Percentiles rank a stretch among this genome's conserved stretches.
These are phyloP conservation scores for Hypoxylon perforatum DNA, from an alignment of 495 filamentous ascomycete genomes.

Conservation along the genomic window DNA sequence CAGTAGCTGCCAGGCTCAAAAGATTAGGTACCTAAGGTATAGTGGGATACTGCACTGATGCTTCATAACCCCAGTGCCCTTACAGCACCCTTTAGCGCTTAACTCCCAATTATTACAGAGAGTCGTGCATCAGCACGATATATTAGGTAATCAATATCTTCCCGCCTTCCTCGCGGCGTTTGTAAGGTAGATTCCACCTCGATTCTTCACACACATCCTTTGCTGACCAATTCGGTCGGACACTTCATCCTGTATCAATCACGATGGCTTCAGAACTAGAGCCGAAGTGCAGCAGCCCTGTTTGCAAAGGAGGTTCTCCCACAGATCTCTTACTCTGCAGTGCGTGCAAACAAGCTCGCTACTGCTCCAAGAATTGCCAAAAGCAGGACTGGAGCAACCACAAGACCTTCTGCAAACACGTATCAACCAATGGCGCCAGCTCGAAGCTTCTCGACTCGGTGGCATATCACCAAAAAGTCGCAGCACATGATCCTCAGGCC, in stretches of 20 bases:
- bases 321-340: background rate
- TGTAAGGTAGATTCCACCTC: too few relatives aligned
- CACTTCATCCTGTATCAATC: background rate
- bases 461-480: slow-evolving; percentile 8
- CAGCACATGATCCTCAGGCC: slow-evolving; percentile 7
- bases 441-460: background rate
- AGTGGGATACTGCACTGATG: too few relatives aligned
- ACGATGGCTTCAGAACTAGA: background rate
- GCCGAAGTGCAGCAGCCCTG: background rate
- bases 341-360: slow-evolving; percentile 5
- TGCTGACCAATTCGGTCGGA: background rate
- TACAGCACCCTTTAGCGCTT: too few relatives aligned
- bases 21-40: too few relatives aligned
- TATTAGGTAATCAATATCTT: too few relatives aligned
- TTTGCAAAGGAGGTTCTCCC: slow-evolving; percentile 2
- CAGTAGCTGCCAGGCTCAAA: too few relatives aligned
- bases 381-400: slow-evolving; percentile 14
- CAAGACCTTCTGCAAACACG: slow-evolving; percentile 11
- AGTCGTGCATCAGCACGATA: too few relatives aligned
- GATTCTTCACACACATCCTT: background rate
- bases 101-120: too few relatives aligned
- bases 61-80: too few relatives aligned
- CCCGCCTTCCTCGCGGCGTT: too few relatives aligned
- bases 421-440: slow-evolving; percentile 15
- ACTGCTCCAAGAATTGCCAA: slow-evolving; percentile 24